Percentiles rank a stretch among this genome's conserved stretches.
phyloP scores from a whole-genome alignment of 768 basidiomycete genomes.

The Leccinum barrowsii region DNA sequence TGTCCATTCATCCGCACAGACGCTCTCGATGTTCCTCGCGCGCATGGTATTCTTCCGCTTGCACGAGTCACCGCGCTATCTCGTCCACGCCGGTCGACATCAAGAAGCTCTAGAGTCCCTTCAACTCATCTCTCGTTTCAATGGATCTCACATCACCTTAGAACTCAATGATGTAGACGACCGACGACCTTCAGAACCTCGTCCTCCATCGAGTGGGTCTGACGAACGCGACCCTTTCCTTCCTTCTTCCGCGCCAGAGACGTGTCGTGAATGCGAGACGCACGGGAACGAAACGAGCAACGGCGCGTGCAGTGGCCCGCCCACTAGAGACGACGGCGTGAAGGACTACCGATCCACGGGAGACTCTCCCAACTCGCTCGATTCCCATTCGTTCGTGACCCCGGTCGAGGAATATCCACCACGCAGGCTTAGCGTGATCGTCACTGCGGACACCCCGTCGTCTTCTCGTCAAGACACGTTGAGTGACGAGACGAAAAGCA shows the following conservation, averaged over 20 bases:
- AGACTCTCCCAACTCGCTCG: constrained; percentile 30
- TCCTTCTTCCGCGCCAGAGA: constrained; percentile 13
- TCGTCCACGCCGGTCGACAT: constrained; percentile 83
- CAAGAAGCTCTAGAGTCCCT: constrained; percentile 83
- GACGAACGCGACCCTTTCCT: constrained; percentile 31
- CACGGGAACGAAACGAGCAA: constrained; percentile 1
- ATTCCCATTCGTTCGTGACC: constrained; percentile 21
- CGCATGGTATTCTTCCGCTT: constrained; percentile 89
- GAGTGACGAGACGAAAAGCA: constrained; percentile 18
- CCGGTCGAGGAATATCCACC: constrained; percentile 29
- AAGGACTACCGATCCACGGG: constrained; percentile 28
- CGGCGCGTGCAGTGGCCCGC: constrained; percentile 1
- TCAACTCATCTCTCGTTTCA: constrained; percentile 81
- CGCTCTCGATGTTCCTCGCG: constrained; percentile 79
- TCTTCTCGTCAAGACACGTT: constrained; percentile 8
- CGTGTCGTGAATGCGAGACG: constrained; percentile 14
- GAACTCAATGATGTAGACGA: constrained; percentile 70
- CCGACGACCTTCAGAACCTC: constrained; percentile 24
- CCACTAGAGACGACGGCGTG: constrained; percentile 17
- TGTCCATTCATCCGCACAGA: constrained; percentile 45
- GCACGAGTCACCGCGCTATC: constrained; percentile 91
- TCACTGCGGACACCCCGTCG: constrained; percentile 26
- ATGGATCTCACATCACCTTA: constrained; percentile 68
- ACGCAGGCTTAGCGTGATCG: constrained; percentile 21
- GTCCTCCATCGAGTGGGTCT: constrained; percentile 13